Evolutionary conservation across 1,139 yeast genomes (phyloP), one percentile per base, ranked within the genome.

Genomic region (Blastobotrys elegans): DNA sequence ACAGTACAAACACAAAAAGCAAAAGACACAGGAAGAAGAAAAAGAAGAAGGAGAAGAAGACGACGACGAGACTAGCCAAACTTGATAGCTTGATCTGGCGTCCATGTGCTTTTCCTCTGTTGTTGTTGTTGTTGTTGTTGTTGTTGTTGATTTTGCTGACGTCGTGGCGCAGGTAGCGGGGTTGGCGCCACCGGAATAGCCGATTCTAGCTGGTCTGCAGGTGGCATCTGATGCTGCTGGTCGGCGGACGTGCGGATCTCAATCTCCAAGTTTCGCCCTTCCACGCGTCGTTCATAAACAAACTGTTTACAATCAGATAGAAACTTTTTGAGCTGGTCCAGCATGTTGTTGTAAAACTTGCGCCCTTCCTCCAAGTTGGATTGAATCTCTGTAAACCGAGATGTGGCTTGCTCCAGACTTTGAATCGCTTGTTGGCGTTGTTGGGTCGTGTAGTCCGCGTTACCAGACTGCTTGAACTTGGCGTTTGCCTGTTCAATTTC

Each of bases 341-440:
- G 68, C 51, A 87, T 77, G 48, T 81, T 84, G 44, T 73, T 73
- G 65, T 89, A 89, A 61, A 88, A 89, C 48, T 74, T 73, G 0
- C 78, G 61, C 0, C 95, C 97, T 56, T 84, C 86, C 34, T 75
- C 75, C 35, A 88, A 63, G 57, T 86, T 84, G 16, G 73, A 68
- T 18, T 75, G 63, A 6, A 87, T 68, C 56, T 82, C 88, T 37
- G 71, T 62, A 57, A 72, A 85, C 50, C 76, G 74, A 27, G 72
- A 64, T 56, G 73, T 79, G 0, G 77, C 79, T 2, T 69, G 64
- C 50, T 83, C 86, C 24, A 86, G 63, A 2, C 65, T 67, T 49
- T 79, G 82, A 39, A 85, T 64, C 1, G 76, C 75, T 29, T 69
- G 67, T 47, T 75, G 77, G 30, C 90, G 67, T 22, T 68, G 64